Percentiles rank a stretch among this genome's conserved stretches.
phyloP scores from a whole-genome alignment of 23 red algal genomes.

The Agarophyton chilense region DNA sequence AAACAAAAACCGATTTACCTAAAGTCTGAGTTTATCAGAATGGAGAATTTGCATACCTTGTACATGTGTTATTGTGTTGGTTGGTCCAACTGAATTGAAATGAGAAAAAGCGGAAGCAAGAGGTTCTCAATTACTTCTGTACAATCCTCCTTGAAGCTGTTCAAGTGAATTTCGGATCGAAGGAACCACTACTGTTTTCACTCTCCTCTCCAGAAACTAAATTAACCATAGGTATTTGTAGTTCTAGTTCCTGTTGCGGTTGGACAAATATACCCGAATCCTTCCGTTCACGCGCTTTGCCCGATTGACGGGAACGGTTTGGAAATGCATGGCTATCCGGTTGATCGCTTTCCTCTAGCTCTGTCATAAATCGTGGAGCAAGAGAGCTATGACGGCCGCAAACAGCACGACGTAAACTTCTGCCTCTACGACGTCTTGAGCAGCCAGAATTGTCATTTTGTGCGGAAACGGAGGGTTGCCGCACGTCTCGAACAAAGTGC shows the following conservation, averaged over 20 bases:
- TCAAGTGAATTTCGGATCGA: background rate
- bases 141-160: background rate
- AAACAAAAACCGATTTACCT: background rate
- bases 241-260: background rate
- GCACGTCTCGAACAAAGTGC: background rate
- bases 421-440: background rate
- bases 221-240: conserved; percentile 16
- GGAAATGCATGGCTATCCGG: too few species aligned
- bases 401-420: background rate
- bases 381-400: background rate
- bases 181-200: background rate
- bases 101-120: background rate
- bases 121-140: background rate
- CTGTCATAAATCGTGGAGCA: background rate
- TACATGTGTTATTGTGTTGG: too few species aligned
- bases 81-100: background rate
- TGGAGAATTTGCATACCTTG: background rate
- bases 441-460: background rate
- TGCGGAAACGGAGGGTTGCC: background rate
- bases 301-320: background rate
- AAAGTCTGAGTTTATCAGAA: background rate
- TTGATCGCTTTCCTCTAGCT: background rate
- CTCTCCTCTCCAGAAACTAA: conserved; percentile 13
- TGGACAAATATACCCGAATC: background rate
- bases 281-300: background rate